Evolutionary conservation across 140 eudicot genomes (phyloP), one percentile per base, ranked within the genome.

Genomic region (Erigeron philadelphicus): DNA sequence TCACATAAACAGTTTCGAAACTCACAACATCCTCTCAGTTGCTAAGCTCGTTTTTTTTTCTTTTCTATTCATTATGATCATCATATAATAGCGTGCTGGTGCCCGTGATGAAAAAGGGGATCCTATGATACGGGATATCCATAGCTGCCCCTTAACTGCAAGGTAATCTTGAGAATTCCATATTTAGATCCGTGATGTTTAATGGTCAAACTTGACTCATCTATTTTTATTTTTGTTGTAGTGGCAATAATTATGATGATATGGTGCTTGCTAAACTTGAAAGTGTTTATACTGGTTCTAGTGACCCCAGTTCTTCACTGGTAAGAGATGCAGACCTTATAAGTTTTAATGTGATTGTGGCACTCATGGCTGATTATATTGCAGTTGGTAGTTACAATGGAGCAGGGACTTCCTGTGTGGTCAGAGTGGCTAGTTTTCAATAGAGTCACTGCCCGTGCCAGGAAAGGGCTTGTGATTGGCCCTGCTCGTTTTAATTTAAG

Each of bases 321-420:
- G 98, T 93, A 68, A 74, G 87, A 81, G 46, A 2, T 50, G 58
- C 47, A 6, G 57, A 54, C 23, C n/a, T 57, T 69, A 65, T 67
- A 17, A 15, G 52, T 43, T 47, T 16, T 44, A 44, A 48, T 43
- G 40, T 61, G 5, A 56, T 40, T 73, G 50, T 68, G 10, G 38
- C 4, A 73, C 47, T 68, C 66, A 50, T 67, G 9, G 18, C 41
- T 55, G 9, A 40, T 58, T 11, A 49, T 31, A 66, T 76, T 79
- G 81, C 87, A 93, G 98, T 80, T 87, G 64, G 97, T 90, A n/a
- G 86, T 89, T 58, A 87, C 84, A 71, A 93, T 87, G 98, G 98
- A 93, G 78, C 96, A 93, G 67, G 98, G 97, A 19, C 86, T 93
- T 78, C 98, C 98, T 53, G 82, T 87, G 42, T 78, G 85, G 86